Base-by-base conservation (phyloP, 1,284 basidiomycete genomes). In the Austropuccinia psidii region DNA sequence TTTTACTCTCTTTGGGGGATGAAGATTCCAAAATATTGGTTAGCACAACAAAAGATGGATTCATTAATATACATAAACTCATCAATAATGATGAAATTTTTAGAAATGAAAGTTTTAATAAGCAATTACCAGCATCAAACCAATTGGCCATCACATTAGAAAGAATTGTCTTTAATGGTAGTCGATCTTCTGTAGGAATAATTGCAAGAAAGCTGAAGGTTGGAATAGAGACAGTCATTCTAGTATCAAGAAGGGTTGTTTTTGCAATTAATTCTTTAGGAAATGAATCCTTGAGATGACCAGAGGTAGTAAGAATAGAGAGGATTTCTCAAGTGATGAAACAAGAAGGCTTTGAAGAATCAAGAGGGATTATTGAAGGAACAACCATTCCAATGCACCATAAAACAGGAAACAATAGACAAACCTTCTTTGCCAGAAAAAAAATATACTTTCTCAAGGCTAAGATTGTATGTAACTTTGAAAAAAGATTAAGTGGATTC, bases 401-500 rank as follows among this genome's bases (percentile, higher is more conserved):
- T 21, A 8, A n/a, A 4, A 45, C 65, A 4, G 65, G 49, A 6
- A 2, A 37, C 13, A 33, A 67, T 54, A 49, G 65, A 15, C 33
- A 67, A 50, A 37, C 41, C 27, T 67, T 33, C 47, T 67, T 29
- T 27, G 65, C 33, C 37, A 50, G 47, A n/a, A 27, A 50, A 11
- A 47, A 47, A 19, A 24, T 9, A 1, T 45, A 29, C n/a, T 37
- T 41, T 6, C 47, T 65, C 9, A 65, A 65, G 15, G 62, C 47
- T 15, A 41, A 65, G 62, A 65, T 65, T 33, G 43, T 65, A 27
- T 65, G 62, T 11, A 47, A 65, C 50, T 35, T 24, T 29, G 50
- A 52, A 35, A 43, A 54, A 39, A 21, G 17, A 19, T 41, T 68
- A 21, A 68, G 37, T 39, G 15, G 31, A 24, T 43, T 68, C 27